Percentiles rank a stretch among this genome's conserved stretches.
phyloP scores from a whole-genome alignment of 306 rosid genomes.

The Casuarina cunninghamiana region DNA sequence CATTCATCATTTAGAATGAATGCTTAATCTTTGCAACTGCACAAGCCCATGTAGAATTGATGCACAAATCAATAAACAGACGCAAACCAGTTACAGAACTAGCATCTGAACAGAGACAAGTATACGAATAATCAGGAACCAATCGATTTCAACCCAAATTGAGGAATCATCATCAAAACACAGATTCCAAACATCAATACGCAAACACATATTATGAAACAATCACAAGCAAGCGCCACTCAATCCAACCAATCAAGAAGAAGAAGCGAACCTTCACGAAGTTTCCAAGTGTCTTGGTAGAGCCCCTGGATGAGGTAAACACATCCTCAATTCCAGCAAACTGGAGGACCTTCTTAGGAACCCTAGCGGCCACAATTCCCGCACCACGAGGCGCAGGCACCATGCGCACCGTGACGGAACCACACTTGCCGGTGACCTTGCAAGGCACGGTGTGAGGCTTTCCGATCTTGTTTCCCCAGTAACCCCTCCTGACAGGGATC shows the following conservation, averaged over 20 bases:
- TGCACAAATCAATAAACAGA: no score
- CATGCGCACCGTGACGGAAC: conserved; percentile 62
- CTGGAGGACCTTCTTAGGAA: conserved; percentile 70
- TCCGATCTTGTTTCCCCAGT: conserved; percentile 75
- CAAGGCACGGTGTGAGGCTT: conserved; percentile 70
- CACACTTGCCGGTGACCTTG: conserved; percentile 72
- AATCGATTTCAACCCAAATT: no score
- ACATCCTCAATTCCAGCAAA: conserved; percentile 74
- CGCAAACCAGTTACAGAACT: no score
- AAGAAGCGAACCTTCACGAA: conserved; percentile 52
- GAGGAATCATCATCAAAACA: no score
- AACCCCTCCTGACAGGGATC: conserved; percentile 65
- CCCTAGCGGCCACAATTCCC: conserved; percentile 69
- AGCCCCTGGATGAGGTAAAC: conserved; percentile 61
- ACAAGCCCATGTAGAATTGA: no score
- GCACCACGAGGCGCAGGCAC: conserved; percentile 74
- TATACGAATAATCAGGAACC: no score
- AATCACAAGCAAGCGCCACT: no score
- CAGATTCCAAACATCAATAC: no score
- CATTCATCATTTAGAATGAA: no score
- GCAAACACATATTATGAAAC: no score
- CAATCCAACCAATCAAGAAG: background rate
- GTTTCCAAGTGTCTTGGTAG: conserved; percentile 75
- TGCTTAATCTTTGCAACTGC: no score
- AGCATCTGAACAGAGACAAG: no score